Evolutionary conservation across 2,329 filamentous ascomycete genomes (phyloP).

Genomic region (Zymoseptoria pseudotritici): DNA sequence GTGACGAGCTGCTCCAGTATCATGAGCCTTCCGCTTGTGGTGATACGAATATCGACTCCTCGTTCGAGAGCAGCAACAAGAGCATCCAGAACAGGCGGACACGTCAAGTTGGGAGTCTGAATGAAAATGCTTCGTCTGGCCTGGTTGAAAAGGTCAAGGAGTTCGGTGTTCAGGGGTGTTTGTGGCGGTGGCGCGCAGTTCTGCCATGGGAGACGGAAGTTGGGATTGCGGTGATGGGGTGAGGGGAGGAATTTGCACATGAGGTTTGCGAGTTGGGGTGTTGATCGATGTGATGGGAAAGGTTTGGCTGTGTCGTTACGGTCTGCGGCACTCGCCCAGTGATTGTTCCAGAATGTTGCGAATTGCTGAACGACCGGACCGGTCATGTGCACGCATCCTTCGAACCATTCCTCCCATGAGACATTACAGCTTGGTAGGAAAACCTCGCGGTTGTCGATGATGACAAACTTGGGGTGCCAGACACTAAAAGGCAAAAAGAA

Average conservation of each 20-base stretch:
- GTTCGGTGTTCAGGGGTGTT: conserved; percentile 61
- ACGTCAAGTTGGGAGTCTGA: conserved; percentile 73
- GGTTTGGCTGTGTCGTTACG: conserved; percentile 1
- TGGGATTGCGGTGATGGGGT: conserved; percentile 61
- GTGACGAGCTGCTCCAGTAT: conserved; percentile 73
- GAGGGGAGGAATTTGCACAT: conserved; percentile 65
- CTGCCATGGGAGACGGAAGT: conserved; percentile 53
- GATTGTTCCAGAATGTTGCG: conserved; percentile 56
- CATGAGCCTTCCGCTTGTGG: conserved; percentile 30
- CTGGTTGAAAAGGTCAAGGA: conserved; percentile 53
- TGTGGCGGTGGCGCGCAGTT: conserved; percentile 44
- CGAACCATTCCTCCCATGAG: conserved; percentile 83
- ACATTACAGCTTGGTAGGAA: conserved; percentile 76
- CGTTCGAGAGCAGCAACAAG: conserved; percentile 55
- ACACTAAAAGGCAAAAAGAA: conserved; percentile 76
- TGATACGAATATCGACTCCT: conserved; percentile 55
- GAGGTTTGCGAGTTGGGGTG: conserved; percentile 18
- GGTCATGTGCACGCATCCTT: conserved; percentile 62
- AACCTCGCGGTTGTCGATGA: conserved; percentile 60
- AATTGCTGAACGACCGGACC: conserved; percentile 58
- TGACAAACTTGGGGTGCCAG: conserved; percentile 80
- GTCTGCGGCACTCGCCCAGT: conserved; percentile 51
- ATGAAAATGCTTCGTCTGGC: conserved; percentile 57
- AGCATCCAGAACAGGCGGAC: conserved; percentile 54
- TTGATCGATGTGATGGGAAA: neutral